A percentile compares a stretch with the other conserved stretches of the same genome.
These are phyloP conservation scores for Rubia peregrina DNA, from an alignment of 305 asterid genomes.

Conservation along the genomic window DNA sequence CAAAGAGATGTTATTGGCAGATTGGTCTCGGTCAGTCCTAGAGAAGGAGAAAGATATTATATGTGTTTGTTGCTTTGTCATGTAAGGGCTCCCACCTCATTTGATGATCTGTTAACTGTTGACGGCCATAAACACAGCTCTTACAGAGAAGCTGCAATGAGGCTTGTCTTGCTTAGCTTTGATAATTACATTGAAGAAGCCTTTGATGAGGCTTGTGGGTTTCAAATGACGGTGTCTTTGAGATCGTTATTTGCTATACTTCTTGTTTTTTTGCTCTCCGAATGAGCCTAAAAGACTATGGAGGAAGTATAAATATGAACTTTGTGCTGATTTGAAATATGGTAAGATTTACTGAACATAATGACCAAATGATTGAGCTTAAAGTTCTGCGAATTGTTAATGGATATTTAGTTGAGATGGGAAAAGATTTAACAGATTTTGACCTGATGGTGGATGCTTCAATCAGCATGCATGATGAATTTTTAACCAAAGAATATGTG, in stretches of 20 bases:
- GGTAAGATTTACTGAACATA: too few species aligned
- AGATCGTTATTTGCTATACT: not conserved
- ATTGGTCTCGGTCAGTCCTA: not conserved
- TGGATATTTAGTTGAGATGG: not conserved
- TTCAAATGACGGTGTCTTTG: not conserved
- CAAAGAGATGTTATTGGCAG: not conserved
- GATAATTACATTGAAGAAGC: not conserved
- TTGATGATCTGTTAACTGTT: not conserved
- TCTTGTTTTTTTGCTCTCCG: not conserved
- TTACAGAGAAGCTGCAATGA: not conserved
- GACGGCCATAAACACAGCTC: not conserved
- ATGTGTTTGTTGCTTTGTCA: not conserved
- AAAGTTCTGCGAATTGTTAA: not conserved
- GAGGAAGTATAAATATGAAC: not conserved
- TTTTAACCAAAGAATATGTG: not conserved
- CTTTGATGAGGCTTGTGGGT: not conserved
- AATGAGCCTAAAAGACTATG: not conserved
- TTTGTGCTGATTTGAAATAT: not conserved
- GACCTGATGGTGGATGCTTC: not conserved
- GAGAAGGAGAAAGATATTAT: constrained; percentile 8
- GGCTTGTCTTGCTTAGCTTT: not conserved
- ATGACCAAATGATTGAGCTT: not conserved
- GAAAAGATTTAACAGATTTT: not conserved
- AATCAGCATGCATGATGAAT: not conserved
- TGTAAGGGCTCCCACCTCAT: not conserved